Conservation (phyloP, 495 filamentous ascomycete genomes). For the Penicillium dipodomyicola region DNA sequence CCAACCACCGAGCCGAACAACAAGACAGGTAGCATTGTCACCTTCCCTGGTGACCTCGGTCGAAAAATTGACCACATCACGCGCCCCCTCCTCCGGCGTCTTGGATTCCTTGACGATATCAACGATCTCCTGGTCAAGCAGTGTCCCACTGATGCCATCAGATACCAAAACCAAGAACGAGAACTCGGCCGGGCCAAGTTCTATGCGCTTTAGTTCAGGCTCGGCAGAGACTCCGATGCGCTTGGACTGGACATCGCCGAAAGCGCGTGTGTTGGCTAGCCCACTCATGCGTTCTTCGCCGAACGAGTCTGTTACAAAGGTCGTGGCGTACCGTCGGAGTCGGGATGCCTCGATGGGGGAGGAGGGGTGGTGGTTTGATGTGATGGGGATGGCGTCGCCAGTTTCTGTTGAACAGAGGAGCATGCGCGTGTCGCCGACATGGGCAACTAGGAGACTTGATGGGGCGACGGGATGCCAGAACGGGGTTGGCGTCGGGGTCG, state of each 20-base stretch:
- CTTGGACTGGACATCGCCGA: constrained; percentile 88
- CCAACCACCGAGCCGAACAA: constrained; percentile 91
- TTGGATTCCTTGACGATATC: constrained; percentile 90
- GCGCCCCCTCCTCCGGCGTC: constrained; percentile 82
- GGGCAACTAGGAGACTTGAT: constrained; percentile 79
- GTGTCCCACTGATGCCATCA: constrained; percentile 80
- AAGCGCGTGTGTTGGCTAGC: constrained; percentile 88
- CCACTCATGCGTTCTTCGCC: constrained; percentile 95
- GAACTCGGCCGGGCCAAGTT: constrained; percentile 77
- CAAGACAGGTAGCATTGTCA: constrained; percentile 94
- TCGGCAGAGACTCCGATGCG: constrained; percentile 91
- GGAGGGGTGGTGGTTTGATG: constrained; percentile 87
- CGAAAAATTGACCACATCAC: constrained; percentile 77
- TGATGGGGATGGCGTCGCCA: constrained; percentile 74
- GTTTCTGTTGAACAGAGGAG: constrained; percentile 79
- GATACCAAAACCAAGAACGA: constrained; percentile 83
- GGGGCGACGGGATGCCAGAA: constrained; percentile 92
- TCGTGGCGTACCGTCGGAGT: constrained; percentile 78
- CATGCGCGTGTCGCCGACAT: constrained; percentile 90
- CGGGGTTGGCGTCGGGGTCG: constrained; percentile 82
- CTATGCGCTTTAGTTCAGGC: constrained; percentile 73
- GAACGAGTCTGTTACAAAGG: constrained; percentile 92
- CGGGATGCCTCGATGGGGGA: constrained; percentile 75
- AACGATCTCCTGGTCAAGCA: constrained; percentile 90
- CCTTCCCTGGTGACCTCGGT: constrained; percentile 78